A percentile compares a stretch with the other conserved stretches of the same genome.
These are phyloP conservation scores for Eucalyptus erythrocorys DNA, from an alignment of 345 rosid species.

Conservation along the genomic window DNA sequence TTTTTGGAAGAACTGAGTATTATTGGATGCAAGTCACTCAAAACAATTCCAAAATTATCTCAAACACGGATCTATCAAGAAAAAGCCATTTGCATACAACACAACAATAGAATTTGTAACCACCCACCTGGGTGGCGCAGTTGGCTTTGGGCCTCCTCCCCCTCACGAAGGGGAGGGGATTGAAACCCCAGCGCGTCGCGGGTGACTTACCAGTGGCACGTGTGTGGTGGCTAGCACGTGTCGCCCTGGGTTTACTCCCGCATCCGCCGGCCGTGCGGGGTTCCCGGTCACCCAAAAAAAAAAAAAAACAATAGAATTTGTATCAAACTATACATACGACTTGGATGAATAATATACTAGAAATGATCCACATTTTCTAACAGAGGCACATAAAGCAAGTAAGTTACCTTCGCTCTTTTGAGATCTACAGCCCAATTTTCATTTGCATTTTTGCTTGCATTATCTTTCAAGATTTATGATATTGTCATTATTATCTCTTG, in stretches of 20 bases:
- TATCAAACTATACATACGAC: background rate
- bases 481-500: background rate
- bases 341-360: background rate
- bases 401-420: background rate
- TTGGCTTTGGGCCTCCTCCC: too few relatives aligned
- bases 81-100: background rate
- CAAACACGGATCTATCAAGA: rapidly evolving
- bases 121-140: too few relatives aligned
- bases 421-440: background rate
- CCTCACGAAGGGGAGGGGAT: too few relatives aligned
- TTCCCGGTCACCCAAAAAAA: too few relatives aligned
- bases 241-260: too few relatives aligned
- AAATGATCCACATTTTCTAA: background rate
- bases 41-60: background rate
- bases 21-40: background rate
- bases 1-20: background rate
- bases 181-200: too few relatives aligned
- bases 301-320: background rate
- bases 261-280: too few relatives aligned
- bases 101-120: background rate
- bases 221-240: too few relatives aligned
- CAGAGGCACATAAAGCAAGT: background rate
- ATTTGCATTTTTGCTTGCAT: background rate
- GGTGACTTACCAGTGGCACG: too few relatives aligned
- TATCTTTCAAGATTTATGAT: background rate